A percentile compares a stretch with the other conserved stretches of the same genome.
These are phyloP conservation scores for Colletotrichum limetticola DNA, from an alignment of 2,329 filamentous ascomycete species.

Conservation along the genomic window DNA sequence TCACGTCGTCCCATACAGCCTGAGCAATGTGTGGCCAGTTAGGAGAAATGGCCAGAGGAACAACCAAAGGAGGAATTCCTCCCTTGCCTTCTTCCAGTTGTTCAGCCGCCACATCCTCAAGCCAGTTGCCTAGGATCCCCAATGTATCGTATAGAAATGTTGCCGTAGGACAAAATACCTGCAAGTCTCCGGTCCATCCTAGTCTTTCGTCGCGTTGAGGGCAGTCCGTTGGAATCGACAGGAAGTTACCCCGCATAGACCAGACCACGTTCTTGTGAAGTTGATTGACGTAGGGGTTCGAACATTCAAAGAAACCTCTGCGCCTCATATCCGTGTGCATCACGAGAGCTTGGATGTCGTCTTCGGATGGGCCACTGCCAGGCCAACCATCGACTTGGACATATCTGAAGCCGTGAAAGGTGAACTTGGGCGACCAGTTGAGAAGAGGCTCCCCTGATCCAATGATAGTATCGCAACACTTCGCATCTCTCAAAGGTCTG, in stretches of 20 bases:
- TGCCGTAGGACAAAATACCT: conserved; percentile 23
- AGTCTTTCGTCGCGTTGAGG: conserved; percentile 29
- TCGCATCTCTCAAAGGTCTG: conserved; percentile 50
- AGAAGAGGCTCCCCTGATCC: not conserved
- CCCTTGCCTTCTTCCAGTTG: conserved; percentile 21
- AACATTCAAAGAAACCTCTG: conserved; percentile 20
- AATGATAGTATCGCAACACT: conserved; percentile 21
- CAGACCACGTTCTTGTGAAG: conserved; percentile 25
- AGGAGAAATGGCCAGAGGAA: conserved; percentile 44
- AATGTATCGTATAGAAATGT: conserved; percentile 15
- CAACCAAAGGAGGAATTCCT: conserved; percentile 43
- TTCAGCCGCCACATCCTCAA: conserved; percentile 35
- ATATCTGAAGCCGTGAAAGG: conserved; percentile 63
- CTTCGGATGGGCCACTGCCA: not conserved
- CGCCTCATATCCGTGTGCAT: conserved; percentile 28
- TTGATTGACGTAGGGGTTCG: conserved; percentile 19
- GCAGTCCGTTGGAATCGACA: conserved; percentile 33
- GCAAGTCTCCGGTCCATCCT: conserved; percentile 28
- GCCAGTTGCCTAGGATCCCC: conserved; percentile 27
- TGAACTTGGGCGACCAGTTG: conserved; percentile 45
- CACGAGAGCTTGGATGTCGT: conserved; percentile 16
- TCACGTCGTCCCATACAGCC: conserved; percentile 32
- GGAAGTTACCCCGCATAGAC: conserved; percentile 32
- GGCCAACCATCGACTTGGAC: conserved; percentile 54
- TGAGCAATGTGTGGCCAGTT: conserved; percentile 33